Evolutionary conservation across 805 yeast species (phyloP).

Genomic region (Saturnispora gosingensis): DNA sequence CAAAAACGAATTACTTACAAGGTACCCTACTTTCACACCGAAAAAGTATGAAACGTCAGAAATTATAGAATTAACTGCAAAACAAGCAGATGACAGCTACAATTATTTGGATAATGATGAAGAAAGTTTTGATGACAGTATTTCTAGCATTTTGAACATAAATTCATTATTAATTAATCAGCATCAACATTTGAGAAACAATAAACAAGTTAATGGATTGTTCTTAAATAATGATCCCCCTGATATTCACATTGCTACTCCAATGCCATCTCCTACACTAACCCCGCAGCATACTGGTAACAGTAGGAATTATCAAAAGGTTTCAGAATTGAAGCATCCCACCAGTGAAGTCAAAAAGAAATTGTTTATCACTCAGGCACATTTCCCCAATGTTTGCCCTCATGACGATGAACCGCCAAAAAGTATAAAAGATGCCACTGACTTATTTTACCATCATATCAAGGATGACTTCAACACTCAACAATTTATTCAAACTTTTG

Average conservation of each 20-base stretch:
- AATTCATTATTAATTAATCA: slow-evolving; percentile 26
- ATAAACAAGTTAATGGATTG: slow-evolving; percentile 4
- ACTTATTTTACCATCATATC: slow-evolving; percentile 51
- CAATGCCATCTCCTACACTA: slow-evolving; percentile 74
- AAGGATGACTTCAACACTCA: slow-evolving; percentile 57
- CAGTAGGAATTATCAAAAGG: slow-evolving; percentile 19
- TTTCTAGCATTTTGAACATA: slow-evolving; percentile 19
- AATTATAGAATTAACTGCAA: slow-evolving; percentile 29
- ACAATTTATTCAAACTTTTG: slow-evolving; percentile 66
- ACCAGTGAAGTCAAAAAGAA: slow-evolving; percentile 27
- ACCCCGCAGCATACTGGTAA: slow-evolving; percentile 36
- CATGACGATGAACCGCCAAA: slow-evolving; percentile 41
- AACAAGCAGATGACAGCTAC: slow-evolving; percentile 9
- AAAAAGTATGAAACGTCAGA: slow-evolving; percentile 40
- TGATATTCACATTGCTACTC: slow-evolving; percentile 69
- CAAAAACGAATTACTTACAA: slow-evolving; percentile 59
- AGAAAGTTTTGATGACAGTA: slow-evolving; percentile 26
- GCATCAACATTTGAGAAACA: slow-evolving; percentile 23
- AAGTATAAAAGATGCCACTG: slow-evolving; percentile 73
- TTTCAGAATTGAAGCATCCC: slow-evolving; percentile 23
- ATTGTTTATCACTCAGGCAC: slow-evolving; percentile 26
- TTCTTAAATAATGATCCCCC: slow-evolving; percentile 19
- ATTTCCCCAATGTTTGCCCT: slow-evolving; percentile 28
- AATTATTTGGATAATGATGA: slow-evolving; percentile 7
- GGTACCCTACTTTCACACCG: slow-evolving; percentile 65